A percentile compares a stretch with the other conserved stretches of the same genome.
Conservation (phyloP, 1,284 basidiomycete genomes). For the Moesziomyces antarcticus region DNA sequence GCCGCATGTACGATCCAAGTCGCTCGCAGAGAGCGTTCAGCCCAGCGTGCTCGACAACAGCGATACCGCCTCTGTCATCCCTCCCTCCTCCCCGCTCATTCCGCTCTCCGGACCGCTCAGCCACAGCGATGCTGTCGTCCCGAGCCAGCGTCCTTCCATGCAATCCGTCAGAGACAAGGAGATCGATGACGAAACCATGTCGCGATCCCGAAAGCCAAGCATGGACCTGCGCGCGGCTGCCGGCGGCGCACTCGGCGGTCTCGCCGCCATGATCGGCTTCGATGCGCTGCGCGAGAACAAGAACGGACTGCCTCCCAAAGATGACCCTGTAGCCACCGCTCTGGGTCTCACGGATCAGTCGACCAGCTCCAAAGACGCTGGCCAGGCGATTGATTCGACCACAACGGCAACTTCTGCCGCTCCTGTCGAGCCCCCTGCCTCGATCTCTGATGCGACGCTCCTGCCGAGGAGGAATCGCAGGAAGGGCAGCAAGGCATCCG, state of each 20-base stretch:
- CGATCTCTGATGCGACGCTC: constrained; percentile 16
- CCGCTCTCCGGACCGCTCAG: constrained; percentile 51
- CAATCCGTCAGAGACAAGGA: constrained; percentile 41
- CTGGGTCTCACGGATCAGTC: constrained; percentile 22
- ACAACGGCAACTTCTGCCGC: constrained; percentile 11
- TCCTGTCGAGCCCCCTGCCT: constrained; percentile 2
- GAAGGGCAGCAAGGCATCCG: constrained; percentile 19
- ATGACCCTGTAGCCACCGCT: constrained; percentile 18
- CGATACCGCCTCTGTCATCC: constrained; percentile 35
- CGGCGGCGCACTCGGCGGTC: constrained; percentile 46
- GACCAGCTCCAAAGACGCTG: constrained; percentile 8
- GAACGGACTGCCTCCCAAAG: constrained; percentile 37
- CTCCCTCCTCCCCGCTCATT: constrained; percentile 42
- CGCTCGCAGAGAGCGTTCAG: constrained; percentile 42
- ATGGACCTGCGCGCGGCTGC: constrained; percentile 45
- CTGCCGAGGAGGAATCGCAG: constrained; percentile 25
- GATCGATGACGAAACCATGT: constrained; percentile 41
- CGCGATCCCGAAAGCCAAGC: constrained; percentile 35
- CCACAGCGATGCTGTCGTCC: constrained; percentile 44
- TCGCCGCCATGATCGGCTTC: constrained; percentile 49
- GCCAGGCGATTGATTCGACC: constrained; percentile 21
- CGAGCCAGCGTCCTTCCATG: constrained; percentile 42
- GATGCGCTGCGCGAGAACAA: constrained; percentile 45
- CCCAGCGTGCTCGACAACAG: constrained; percentile 44
- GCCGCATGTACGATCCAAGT: constrained; percentile 31